Conservation (phyloP, 805 yeast genomes). For the Priceomyces carsonii region DNA sequence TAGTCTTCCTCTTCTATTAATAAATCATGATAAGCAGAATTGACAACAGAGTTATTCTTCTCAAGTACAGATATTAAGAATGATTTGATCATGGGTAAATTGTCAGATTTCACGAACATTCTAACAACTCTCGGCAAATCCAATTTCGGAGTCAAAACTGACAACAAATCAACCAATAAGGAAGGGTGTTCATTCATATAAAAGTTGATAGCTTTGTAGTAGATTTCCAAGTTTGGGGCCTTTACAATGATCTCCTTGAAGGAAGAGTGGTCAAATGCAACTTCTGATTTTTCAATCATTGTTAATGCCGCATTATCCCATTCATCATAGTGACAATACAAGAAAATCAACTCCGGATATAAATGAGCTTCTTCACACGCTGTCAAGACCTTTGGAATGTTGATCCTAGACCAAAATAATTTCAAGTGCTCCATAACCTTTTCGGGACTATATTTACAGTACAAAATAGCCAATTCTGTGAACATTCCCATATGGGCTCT, state of each 20-base stretch:
- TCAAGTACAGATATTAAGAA: conserved; percentile 88
- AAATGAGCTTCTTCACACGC: conserved; percentile 93
- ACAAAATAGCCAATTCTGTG: conserved; percentile 89
- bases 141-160: conserved; percentile 82
- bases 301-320: conserved; percentile 98
- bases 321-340: conserved; percentile 97
- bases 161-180: conserved; percentile 78
- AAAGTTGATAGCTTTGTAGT: conserved; percentile 95
- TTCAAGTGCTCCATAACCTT: conserved; percentile 95
- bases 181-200: conserved; percentile 92
- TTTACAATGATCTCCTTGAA: conserved; percentile 94
- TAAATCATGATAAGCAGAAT: conserved; percentile 92
- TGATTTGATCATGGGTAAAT: conserved; percentile 93
- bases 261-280: conserved; percentile 88
- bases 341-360: conserved; percentile 94
- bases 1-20: conserved; percentile 96
- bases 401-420: conserved; percentile 96
- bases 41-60: conserved; percentile 87
- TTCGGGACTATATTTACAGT: conserved; percentile 86
- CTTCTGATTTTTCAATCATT: conserved; percentile 92
- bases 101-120: conserved; percentile 92
- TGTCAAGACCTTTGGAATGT: conserved; percentile 93
- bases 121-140: conserved; percentile 94
- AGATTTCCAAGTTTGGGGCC: conserved; percentile 93
- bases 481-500: conserved; percentile 99